These are phyloP conservation scores for Trichosphaerium sp. DNA, from an alignment of 78 protist genomes.

Conservation along the genomic window DNA sequence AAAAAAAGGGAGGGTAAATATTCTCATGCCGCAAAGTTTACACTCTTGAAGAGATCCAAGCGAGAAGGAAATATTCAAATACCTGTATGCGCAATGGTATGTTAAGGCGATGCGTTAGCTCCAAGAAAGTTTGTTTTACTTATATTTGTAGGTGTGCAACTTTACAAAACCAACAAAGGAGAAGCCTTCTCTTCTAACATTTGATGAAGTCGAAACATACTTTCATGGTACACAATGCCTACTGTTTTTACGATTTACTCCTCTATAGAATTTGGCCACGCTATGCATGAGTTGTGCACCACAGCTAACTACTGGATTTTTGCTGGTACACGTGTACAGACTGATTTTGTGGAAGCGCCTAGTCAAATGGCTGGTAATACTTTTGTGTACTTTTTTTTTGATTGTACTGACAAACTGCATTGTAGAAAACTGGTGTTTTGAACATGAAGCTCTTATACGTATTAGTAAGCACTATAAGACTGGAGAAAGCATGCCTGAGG, in stretches of 20 bases:
- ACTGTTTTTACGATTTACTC: not conserved
- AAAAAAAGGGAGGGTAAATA: constrained; percentile 9
- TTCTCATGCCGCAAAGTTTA: constrained; percentile 42
- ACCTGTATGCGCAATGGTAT: constrained; percentile 7
- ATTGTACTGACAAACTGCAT: too few species aligned
- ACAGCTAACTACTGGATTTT: not conserved
- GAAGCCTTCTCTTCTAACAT: constrained; percentile 25
- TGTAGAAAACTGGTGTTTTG: constrained; percentile 62
- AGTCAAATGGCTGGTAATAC: too few species aligned
- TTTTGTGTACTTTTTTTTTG: too few species aligned
- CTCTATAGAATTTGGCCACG: constrained; percentile 14
- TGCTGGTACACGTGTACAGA: constrained; percentile 49
- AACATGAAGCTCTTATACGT: constrained; percentile 12
- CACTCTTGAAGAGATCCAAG: constrained; percentile 11
- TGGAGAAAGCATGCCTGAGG: constrained; percentile 28
- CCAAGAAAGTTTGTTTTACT: too few species aligned
- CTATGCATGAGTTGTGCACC: constrained; percentile 19
- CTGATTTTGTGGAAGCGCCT: constrained; percentile 47
- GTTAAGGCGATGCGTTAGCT: too few species aligned
- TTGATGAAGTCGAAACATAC: constrained; percentile 41
- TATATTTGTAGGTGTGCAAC: too few species aligned
- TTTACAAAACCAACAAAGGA: constrained; percentile 4
- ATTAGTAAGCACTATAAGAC: constrained; percentile 46
- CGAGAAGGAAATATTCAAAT: not conserved
- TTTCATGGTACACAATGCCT: constrained; percentile 26